Evolutionary conservation across 768 basidiomycete species (phyloP).

Genomic region (Cyathus striatus): DNA sequence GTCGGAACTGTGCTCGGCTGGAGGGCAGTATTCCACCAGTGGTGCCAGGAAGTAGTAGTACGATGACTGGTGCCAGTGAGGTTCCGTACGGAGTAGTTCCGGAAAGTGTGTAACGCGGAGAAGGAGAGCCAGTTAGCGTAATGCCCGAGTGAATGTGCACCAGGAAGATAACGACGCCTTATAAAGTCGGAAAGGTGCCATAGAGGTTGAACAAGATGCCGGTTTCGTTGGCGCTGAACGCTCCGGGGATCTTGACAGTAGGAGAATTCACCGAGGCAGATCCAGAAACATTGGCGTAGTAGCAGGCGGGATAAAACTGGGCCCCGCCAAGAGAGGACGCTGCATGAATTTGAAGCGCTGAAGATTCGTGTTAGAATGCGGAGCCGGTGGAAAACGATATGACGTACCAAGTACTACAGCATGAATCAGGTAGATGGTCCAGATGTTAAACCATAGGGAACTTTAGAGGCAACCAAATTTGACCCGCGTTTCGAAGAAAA

Average conservation of each 20-base stretch:
- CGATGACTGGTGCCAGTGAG: conserved; percentile 32
- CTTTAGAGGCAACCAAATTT: no score
- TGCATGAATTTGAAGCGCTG: conserved; percentile 41
- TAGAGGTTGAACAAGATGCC: conserved; percentile 46
- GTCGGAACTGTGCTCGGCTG: conserved; percentile 40
- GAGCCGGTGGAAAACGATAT: background rate
- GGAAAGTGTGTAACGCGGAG: conserved; percentile 29
- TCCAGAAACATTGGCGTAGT: conserved; percentile 29
- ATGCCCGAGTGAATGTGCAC: background rate
- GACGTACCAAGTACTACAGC: conserved; percentile 41
- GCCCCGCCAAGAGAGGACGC: conserved; percentile 31
- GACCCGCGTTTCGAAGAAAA: no score
- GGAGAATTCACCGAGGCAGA: conserved; percentile 28
- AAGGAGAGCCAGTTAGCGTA: no score
- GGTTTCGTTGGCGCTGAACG: conserved; percentile 31
- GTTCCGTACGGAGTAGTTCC: conserved; percentile 40
- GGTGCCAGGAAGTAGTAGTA: conserved; percentile 37
- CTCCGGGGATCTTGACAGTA: conserved; percentile 41
- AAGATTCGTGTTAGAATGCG: background rate
- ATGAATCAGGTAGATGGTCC: conserved; percentile 40
- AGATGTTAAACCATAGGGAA: conserved; percentile 32
- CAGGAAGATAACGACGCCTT: conserved; percentile 18
- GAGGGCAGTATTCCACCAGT: conserved; percentile 43
- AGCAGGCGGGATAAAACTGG: conserved; percentile 42
- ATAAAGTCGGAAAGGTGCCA: conserved; percentile 32